Evolutionary conservation across 1,284 basidiomycete genomes (phyloP), one percentile per base, ranked within the genome.

Genomic region (Somion occarium): DNA sequence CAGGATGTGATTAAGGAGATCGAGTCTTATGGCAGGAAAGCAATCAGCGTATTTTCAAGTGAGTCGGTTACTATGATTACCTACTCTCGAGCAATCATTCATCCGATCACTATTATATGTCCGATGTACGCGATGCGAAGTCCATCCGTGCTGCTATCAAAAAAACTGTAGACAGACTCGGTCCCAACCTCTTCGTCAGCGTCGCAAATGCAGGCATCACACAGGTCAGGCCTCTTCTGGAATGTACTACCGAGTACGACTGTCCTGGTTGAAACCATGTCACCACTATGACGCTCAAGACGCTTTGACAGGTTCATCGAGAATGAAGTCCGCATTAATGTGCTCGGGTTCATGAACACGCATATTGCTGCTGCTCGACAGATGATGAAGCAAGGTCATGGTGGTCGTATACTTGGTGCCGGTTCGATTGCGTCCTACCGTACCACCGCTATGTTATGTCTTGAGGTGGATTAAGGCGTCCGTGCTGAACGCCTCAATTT

Each of bases 201-300:
- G 69, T 74, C 30, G 70, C 72, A 18, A 74, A 74, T 56, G 72
- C 72, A 0, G 71, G 71, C 3, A 67, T 73, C 19, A 66, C 62
- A 41, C 64, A 60, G 58, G 64, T 62, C 52, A 64, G 54, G 57
- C 63, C 61, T 13, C 55, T 60, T 49, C 62, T 67, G 18, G 69
- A 66, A 52, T 69, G 60, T 57, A 69, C 56, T 22, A 62, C 58
- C 22, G 60, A 65, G 61, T 69, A 50, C 24, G 64, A 58, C 23
- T 47, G 12, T 44, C 44, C 1, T 25, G 57, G 27, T 30, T 43
- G 18, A 19, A 44, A 12, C 7, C 13, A 12, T 20, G n/a, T 18
- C 30, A 42, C 18, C 18, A 5, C 48, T 27, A 3, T 22, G 1
- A 2, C 2, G 18, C 34, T 42, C 2, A 13, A 49, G 13, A 23